phyloP scores from a whole-genome alignment of 2,329 filamentous ascomycete genomes.

The Penicillium sp. region DNA sequence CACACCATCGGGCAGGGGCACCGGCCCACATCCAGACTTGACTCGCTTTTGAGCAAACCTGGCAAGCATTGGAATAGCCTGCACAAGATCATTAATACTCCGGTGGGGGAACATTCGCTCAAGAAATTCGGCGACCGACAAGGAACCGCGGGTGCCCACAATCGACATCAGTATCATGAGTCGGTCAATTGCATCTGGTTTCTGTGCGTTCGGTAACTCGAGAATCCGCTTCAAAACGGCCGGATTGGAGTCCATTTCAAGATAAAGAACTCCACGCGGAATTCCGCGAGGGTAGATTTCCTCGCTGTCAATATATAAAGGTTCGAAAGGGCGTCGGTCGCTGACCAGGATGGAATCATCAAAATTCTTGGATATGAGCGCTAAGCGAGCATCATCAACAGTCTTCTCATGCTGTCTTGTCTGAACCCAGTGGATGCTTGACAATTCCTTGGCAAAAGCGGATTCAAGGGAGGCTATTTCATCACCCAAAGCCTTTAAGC shows the following conservation, averaged over 20 bases:
- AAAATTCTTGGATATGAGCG: slow-evolving; percentile 33
- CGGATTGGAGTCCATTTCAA: slow-evolving; percentile 34
- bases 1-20: slow-evolving; percentile 22
- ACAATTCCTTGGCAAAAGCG: background rate
- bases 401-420: slow-evolving; percentile 28
- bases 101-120: slow-evolving; percentile 32
- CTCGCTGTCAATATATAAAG: slow-evolving; percentile 55
- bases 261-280: slow-evolving; percentile 36
- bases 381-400: slow-evolving; percentile 56
- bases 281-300: slow-evolving; percentile 66
- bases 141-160: slow-evolving; percentile 26
- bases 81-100: slow-evolving; percentile 32
- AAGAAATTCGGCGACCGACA: slow-evolving; percentile 31
- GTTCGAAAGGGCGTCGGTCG: slow-evolving; percentile 71
- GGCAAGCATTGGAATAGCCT: slow-evolving; percentile 34
- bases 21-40: slow-evolving; percentile 26
- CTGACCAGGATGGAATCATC: slow-evolving; percentile 58
- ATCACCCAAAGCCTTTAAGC: slow-evolving; percentile 25
- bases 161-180: slow-evolving; percentile 28
- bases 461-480: slow-evolving; percentile 16
- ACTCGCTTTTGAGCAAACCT: slow-evolving; percentile 29
- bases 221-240: slow-evolving; percentile 20
- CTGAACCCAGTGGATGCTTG: slow-evolving; percentile 32
- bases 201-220: slow-evolving; percentile 15
- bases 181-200: slow-evolving; percentile 21